Base-by-base conservation (phyloP, 768 basidiomycete species). In the Xerocomellus chrysenteron region DNA sequence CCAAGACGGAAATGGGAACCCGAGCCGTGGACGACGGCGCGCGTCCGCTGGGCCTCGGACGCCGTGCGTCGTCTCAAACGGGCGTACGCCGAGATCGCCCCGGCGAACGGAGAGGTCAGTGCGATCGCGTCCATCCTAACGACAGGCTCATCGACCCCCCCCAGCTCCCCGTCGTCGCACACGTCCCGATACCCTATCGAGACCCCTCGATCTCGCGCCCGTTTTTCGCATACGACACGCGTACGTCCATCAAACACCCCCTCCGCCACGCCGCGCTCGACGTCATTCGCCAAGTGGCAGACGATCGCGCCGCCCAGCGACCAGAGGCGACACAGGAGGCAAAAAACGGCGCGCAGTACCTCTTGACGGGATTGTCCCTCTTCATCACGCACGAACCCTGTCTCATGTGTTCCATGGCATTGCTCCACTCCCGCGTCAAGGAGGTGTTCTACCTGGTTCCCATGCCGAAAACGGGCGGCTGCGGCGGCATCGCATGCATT, bases 331-430 rank as follows among this genome's bases (percentile, higher is more conserved):
- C 21, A 21, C 21, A 21, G 21, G 21, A 21, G 21, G 21, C 21
- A 21, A 70, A 64, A 52, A 92, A 91, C 62, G 88, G 91, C 14
- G 75, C 86, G 2, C 87, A 90, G 66, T 99, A 99, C 72, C 86
- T 98, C 43, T 79, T 98, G 26, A 98, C 94, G 0, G 85, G 86
- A 2, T 80, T 86, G 17, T 84, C 86, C 1, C 77, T 98, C 26
- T 98, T 98, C 76, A 83, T 85, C 51, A 92, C 93, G 11, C 96
- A 99, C 73, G 97, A 99, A 64, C 97, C 97, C 0, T 99, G 97
- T 64, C 82, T 99, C 54, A 94, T 98, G 92, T 99, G 97, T 71
- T 84, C 87, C 64, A 99, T 99, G 97, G 92, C 94, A 2, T 75
- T 98, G 21, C 75, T 97, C 7, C 97, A 99, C 72, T 94, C 92